Base-by-base conservation (phyloP, 2,329 filamentous ascomycete genomes). In the Davidsoniella neocaledoniae region DNA sequence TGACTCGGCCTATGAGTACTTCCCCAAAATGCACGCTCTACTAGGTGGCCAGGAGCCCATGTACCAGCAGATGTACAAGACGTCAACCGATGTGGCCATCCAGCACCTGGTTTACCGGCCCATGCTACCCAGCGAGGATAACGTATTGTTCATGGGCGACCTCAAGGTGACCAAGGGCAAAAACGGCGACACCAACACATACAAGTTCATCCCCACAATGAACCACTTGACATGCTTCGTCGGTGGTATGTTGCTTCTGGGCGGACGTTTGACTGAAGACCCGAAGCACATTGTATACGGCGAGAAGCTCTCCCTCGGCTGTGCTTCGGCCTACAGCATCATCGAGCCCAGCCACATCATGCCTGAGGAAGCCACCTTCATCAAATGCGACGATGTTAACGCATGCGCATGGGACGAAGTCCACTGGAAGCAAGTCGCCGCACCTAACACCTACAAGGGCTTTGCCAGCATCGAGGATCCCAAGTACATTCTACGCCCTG, bases 401-500 rank as follows among this genome's bases (percentile, higher is more conserved):
- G 56, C 47, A 55, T 65, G 63, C 48, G 53, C 52, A 3, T 65
- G 62, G 62, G 56, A 60, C 45, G 58, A 62, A 47, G 53, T 55
- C 21, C 55, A 51, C n/a, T 65, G 62, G 62, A 46, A 54, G 23
- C 26, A 42, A 33, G 53, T 48, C 17, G 62, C 50, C 43, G 65
- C 71, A 49, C 46, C 46, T 4, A 26, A 37, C 50, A 57, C 81
- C 4, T 69, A 72, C 6, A 64, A 63, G 5, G 79, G 78, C 17
- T 74, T 81, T 59, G 66, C 71, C 2, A 65, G 66, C 16, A 69
- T 81, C 43, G 61, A 65, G 40, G 74, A 80, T 51, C 63, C 67
- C 39, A 70, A 71, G 50, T 85, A 84, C 58, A 74, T 83, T 26
- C 68, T 86, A 42, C 73, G 80, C 51, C 83, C 83, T 17, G 84